Evolutionary conservation across 306 rosid species (phyloP).

Genomic region (Mimosa bimucronata): DNA sequence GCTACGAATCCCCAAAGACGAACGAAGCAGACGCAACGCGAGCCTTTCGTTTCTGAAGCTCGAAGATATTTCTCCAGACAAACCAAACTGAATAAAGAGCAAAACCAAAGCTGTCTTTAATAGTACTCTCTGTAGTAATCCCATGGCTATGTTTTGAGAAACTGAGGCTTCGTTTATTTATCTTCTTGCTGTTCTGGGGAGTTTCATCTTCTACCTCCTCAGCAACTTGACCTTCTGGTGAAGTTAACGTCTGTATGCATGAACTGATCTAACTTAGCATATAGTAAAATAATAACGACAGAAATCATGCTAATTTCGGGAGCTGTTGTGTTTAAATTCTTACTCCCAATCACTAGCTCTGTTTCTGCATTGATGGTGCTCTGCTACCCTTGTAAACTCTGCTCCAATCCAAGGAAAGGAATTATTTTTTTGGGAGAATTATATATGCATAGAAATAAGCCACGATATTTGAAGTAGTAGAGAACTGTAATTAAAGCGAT

Average conservation of each 20-base stretch:
- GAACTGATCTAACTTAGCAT: slow-evolving; percentile 23
- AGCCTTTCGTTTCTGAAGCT: slow-evolving; percentile 56
- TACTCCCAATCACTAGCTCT: slow-evolving; percentile 53
- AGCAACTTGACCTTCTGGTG: slow-evolving; percentile 1
- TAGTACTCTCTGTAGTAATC: slow-evolving; percentile 38
- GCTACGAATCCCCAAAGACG: slow-evolving; percentile 74
- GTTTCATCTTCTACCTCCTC: slow-evolving; percentile 33
- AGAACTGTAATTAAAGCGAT: slow-evolving; percentile 33
- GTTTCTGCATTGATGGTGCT: slow-evolving; percentile 36
- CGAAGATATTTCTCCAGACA: slow-evolving; percentile 42
- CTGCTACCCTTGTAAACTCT: slow-evolving; percentile 26
- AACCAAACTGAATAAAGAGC: slow-evolving; percentile 49
- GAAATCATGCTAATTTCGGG: slow-evolving; percentile 8
- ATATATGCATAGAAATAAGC: neutral
- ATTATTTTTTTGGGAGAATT: neutral
- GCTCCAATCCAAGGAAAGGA: slow-evolving; percentile 21
- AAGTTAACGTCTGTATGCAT: slow-evolving; percentile 9
- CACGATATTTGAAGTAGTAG: neutral
- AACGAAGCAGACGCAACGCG: slow-evolving; percentile 72
- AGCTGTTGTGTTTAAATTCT: slow-evolving; percentile 21
- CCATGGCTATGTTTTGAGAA: slow-evolving; percentile 52
- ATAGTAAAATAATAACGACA: neutral
- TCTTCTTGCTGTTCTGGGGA: slow-evolving; percentile 29
- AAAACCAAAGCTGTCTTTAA: slow-evolving; percentile 36
- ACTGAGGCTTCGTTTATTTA: slow-evolving; percentile 19